A percentile compares a stretch with the other conserved stretches of the same genome.
Evolutionary conservation across 148 eudicot species (phyloP).

Genomic region (Chenopodium formosanum): DNA sequence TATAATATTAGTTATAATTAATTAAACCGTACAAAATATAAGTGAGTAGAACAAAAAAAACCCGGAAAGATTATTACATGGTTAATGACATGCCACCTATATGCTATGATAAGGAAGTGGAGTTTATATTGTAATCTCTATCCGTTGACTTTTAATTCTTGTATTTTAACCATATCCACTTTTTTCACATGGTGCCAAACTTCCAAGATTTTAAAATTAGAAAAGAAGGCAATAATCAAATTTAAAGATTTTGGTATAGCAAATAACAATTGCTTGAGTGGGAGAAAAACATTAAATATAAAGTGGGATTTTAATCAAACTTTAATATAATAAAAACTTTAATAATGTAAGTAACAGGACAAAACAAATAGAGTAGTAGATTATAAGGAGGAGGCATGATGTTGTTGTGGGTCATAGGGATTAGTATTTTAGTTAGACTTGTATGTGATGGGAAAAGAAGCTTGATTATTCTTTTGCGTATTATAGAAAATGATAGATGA

Average conservation of each 20-base stretch:
- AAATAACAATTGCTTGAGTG: background rate
- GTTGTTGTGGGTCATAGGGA: constrained; percentile 18
- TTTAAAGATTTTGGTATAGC: background rate
- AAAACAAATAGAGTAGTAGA: constrained; percentile 2
- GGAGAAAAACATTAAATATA: background rate
- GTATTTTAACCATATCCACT: background rate
- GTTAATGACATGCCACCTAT: too few relatives aligned
- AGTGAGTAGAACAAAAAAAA: too few relatives aligned
- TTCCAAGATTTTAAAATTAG: background rate
- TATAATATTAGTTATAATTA: too few relatives aligned
- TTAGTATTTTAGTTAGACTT: constrained; percentile 17
- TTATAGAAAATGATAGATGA: constrained; percentile 18
- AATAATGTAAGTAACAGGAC: constrained; percentile 7
- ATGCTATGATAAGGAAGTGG: too few relatives aligned
- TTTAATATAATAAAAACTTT: background rate
- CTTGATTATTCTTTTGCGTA: constrained; percentile 17
- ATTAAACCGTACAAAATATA: too few relatives aligned
- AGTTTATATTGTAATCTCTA: background rate
- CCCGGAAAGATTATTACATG: too few relatives aligned
- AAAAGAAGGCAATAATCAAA: background rate
- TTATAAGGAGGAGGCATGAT: constrained; percentile 12
- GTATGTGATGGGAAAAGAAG: background rate
- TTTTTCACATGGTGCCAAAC: constrained; percentile 14
- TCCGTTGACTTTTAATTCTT: constrained; percentile 2
- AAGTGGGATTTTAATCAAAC: background rate